Base-by-base conservation (phyloP, 176 grass and related monocot species). In the Zoysia japonica region DNA sequence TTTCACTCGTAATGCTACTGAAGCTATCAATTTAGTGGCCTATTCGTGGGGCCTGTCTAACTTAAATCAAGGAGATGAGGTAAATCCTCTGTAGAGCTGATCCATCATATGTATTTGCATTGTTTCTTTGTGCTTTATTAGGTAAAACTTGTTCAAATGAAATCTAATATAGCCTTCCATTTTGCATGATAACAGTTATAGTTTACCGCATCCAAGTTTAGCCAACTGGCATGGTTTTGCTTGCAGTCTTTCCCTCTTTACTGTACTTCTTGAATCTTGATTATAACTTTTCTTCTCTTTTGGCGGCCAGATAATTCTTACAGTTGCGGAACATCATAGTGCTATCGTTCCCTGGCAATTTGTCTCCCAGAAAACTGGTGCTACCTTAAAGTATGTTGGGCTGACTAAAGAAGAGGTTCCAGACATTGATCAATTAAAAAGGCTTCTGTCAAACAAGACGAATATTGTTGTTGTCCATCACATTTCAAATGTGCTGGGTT, bases 1-100 rank as follows among this genome's bases (percentile, higher is more conserved):
- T 79, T 98, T 98, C 86, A 94, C 95, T 51, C 83, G 88, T 63
- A 94, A 98, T 92, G 95, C 92, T 82, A 93, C 95, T 44, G 95
- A 98, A 94, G 90, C 95, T 80, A 94, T 98, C 61, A 98, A 98
- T 83, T 82, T 98, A 70, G 92, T 98, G 54, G 92, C 95, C 74
- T 91, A 98, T 77, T 90, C 92, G 10, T 98, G 95, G 92, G 95
- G 95, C 7, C 66, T 87, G 44, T 98, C 86, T 56, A 98, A 94
- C 79, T 71, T 98, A 78, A 92, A 86, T 70, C 61, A 85, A 75
- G 92, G 90, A 65, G 92, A 98, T 70, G 92, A 94, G 84, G 95
- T 91, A 43, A 46, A 76, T 61, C 75, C 35, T 80, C 52, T 48
- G 2, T 40, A 12, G 51, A 59, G 53, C 75, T 51, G 57, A 64